Evolutionary conservation across 176 grass and related monocot genomes (phyloP), one percentile per base, ranked within the genome.

Genomic region (Thinopyrum elongatum): DNA sequence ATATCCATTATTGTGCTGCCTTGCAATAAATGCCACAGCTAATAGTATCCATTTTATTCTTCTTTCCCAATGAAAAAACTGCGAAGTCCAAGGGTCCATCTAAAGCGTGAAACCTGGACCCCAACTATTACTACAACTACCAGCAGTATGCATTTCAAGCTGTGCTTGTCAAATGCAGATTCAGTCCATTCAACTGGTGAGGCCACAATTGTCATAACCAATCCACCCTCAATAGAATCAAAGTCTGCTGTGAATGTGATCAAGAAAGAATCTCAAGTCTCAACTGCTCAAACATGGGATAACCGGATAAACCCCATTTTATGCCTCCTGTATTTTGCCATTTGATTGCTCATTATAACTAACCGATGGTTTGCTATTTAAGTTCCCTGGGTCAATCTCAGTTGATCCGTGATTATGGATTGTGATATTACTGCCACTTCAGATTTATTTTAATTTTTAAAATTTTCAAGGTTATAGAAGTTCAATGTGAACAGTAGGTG

Each of bases 211-310:
- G 61, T 38, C 28, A 21, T 49, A 80, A 47, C 23, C 38, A 22
- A 67, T 9, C 83, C 33, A 59, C 27, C 4, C 27, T 61, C 77
- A 62, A 61, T 35, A 63, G n/a, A 33, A 16, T 64, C 28, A 11
- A 28, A 6, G 13, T 8, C 28, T 25, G 22, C 8, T 11, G 22
- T 65, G 28, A 29, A 25, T 80, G 51, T 71, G 65, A 80, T 86
- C 31, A 80, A 86, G 36, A 68, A 64, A 53, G 22, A 87, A 57
- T 31, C 28, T 11, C 38, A 79, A 86, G 78, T 31, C 28, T 12
- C 38, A 79, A 63, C 16, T 66, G 4, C 44, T n/a, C 30, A 74
- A 73, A 75, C n/a, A 2, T 62, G 65, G 77, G 33, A 70, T 10
- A 70, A 36, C 9, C 4, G 2, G 51, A 73, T 35, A 62, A 16